Percentiles rank a stretch among this genome's conserved stretches.
Conservation (phyloP, 495 filamentous ascomycete species). For the Hapsidospora chrysogenum region DNA sequence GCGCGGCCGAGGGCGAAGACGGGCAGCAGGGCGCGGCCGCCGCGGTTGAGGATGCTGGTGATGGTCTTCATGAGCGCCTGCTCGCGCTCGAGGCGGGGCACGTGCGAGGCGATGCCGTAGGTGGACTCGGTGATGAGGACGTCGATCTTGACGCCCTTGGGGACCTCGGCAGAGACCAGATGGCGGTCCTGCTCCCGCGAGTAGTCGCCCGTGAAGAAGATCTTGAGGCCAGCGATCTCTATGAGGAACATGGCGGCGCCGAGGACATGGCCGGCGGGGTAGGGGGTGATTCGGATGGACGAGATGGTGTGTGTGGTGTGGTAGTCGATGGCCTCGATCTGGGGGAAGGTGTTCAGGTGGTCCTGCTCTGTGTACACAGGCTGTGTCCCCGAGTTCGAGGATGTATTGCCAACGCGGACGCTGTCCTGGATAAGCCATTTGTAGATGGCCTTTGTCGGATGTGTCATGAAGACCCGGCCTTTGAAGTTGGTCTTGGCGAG, state of each 20-base stretch:
- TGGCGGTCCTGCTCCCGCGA: conserved; percentile 88
- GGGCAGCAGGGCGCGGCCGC: conserved; percentile 83
- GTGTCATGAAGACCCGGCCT: conserved; percentile 95
- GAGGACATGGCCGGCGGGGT: conserved; percentile 89
- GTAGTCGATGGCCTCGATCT: conserved; percentile 95
- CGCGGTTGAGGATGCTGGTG: conserved; percentile 73
- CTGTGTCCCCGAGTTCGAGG: conserved; percentile 53
- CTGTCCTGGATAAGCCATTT: conserved; percentile 98
- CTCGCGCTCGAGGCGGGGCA: conserved; percentile 78
- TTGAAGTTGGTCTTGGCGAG: conserved; percentile 95
- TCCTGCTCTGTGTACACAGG: conserved; percentile 88
- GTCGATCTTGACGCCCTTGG: conserved; percentile 72
- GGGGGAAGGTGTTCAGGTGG: conserved; percentile 76
- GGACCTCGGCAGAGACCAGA: conserved; percentile 79
- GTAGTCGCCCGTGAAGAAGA: conserved; percentile 95
- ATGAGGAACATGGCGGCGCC: conserved; percentile 98
- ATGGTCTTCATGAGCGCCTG: conserved; percentile 88
- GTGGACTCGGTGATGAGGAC: conserved; percentile 95
- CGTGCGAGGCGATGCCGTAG: conserved; percentile 83
- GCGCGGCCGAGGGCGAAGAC: conserved; percentile 89
- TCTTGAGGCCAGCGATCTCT: conserved; percentile 88
- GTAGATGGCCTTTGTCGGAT: conserved; percentile 97
- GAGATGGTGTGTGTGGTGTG: conserved; percentile 94
- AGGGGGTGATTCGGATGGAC: conserved; percentile 89
- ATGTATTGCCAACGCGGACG: conserved; percentile 71